Evolutionary conservation across 73 alveolate species (phyloP).

Genomic region (Stentor roeselii): DNA sequence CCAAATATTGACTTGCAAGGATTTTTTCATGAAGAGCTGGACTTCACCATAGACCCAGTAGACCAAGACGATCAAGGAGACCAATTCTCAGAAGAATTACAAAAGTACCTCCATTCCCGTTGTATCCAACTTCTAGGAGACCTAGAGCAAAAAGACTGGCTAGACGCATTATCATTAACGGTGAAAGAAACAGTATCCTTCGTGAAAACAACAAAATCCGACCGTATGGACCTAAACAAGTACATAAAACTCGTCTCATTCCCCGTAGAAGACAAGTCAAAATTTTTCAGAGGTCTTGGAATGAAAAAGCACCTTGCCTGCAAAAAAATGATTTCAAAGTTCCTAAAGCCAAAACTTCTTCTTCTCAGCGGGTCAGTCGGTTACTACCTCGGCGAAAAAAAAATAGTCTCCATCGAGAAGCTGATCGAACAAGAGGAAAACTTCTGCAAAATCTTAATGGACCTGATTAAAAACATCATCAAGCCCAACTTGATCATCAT

Average conservation of each 20-base stretch:
- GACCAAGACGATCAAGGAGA: background rate
- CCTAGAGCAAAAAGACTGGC: background rate
- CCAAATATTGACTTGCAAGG: background rate
- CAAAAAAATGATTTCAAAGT: background rate
- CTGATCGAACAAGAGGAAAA: background rate
- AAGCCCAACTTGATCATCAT: background rate
- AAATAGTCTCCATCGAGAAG: slow-evolving; percentile 6
- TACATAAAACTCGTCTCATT: background rate
- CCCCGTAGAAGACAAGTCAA: background rate
- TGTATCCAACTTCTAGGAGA: background rate
- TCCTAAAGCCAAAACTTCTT: background rate
- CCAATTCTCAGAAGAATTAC: background rate
- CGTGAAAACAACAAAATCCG: background rate
- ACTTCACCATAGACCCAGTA: background rate
- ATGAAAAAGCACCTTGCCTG: background rate
- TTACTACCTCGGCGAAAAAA: background rate
- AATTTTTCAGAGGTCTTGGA: background rate
- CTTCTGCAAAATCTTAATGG: background rate
- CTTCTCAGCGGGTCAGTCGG: background rate
- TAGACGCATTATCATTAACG: background rate
- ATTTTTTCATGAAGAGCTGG: background rate
- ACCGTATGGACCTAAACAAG: background rate
- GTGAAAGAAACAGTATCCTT: background rate
- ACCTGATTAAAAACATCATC: background rate
- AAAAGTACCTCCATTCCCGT: background rate